Conservation (phyloP, 106 monocot species). For the Chionographis japonica region DNA sequence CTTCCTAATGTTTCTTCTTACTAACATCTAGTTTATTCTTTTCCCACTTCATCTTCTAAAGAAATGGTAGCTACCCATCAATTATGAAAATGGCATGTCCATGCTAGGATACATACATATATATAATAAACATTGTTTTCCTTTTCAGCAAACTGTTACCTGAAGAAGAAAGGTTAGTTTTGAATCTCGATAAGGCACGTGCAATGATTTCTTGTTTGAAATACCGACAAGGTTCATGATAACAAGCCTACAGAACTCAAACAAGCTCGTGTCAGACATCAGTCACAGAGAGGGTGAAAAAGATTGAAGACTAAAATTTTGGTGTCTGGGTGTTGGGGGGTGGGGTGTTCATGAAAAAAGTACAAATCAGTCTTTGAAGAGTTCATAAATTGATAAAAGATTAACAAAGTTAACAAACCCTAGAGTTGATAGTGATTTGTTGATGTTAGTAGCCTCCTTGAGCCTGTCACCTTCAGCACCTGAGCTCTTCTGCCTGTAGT, state of each 20-base stretch:
- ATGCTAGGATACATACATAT: too few species aligned
- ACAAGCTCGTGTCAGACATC: not conserved
- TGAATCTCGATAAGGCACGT: constrained; percentile 96
- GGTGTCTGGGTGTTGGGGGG: too few species aligned
- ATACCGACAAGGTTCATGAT: constrained; percentile 88
- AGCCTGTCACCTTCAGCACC: constrained; percentile 97
- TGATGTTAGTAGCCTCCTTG: constrained; percentile 98
- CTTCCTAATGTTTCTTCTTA: too few species aligned
- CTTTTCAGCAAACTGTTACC: constrained; percentile 26
- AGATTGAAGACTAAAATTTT: too few species aligned
- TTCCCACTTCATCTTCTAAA: too few species aligned
- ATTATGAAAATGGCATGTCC: too few species aligned
- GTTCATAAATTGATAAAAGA: not conserved
- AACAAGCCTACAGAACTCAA: constrained; percentile 64
- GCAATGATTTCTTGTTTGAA: constrained; percentile 68
- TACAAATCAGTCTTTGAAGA: too few species aligned
- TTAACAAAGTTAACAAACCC: constrained; percentile 48
- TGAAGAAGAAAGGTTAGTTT: constrained; percentile 97
- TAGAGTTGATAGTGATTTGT: constrained; percentile 94
- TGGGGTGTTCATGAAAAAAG: too few species aligned
- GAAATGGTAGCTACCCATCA: too few species aligned
- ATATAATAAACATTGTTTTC: not conserved
- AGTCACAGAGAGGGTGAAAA: not conserved
- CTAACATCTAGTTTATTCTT: too few species aligned
- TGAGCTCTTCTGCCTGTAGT: constrained; percentile 87